Conservation (phyloP, 176 grass and related monocot genomes). For the Miscanthus lutarioriparius region DNA sequence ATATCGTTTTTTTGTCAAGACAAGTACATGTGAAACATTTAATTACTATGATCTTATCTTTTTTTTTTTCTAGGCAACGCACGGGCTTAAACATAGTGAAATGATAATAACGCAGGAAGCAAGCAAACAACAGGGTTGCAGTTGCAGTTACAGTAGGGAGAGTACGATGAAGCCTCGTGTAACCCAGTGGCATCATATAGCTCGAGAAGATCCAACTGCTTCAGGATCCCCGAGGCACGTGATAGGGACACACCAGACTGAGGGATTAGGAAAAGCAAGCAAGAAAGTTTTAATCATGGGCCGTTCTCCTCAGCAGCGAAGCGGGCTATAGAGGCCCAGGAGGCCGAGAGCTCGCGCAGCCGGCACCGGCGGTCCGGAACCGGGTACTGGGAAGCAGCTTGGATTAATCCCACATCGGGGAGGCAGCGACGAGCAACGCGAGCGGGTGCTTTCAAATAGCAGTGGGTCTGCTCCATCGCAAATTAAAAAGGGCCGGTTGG, state of each 20-base stretch:
- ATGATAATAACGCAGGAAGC: not conserved
- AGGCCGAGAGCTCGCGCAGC: not conserved
- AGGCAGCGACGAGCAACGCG: not conserved
- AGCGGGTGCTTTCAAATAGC: not conserved
- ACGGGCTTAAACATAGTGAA: too few relatives aligned
- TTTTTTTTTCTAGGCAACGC: too few relatives aligned
- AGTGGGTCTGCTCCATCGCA: accelerated
- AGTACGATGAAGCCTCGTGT: not conserved
- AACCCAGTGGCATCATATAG: not conserved
- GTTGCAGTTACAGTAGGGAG: not conserved
- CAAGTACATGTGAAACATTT: too few relatives aligned
- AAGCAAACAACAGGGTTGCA: not conserved
- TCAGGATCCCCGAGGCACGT: slow-evolving; percentile 8
- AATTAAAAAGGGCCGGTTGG: slow-evolving; percentile 71
- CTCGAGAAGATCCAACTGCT: not conserved
- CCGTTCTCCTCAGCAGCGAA: not conserved
- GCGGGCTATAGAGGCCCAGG: not conserved
- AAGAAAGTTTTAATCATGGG: not conserved
- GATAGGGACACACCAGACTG: not conserved
- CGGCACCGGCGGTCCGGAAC: too few relatives aligned
- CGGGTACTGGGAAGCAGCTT: not conserved
- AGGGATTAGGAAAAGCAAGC: not conserved
- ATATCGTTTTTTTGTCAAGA: too few relatives aligned
- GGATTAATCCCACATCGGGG: slow-evolving; percentile 42
- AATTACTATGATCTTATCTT: too few relatives aligned